Percentiles rank a stretch among this genome's conserved stretches.
phyloP scores from a whole-genome alignment of 2,329 filamentous ascomycete species.

The Biscogniauxia mediterranea region DNA sequence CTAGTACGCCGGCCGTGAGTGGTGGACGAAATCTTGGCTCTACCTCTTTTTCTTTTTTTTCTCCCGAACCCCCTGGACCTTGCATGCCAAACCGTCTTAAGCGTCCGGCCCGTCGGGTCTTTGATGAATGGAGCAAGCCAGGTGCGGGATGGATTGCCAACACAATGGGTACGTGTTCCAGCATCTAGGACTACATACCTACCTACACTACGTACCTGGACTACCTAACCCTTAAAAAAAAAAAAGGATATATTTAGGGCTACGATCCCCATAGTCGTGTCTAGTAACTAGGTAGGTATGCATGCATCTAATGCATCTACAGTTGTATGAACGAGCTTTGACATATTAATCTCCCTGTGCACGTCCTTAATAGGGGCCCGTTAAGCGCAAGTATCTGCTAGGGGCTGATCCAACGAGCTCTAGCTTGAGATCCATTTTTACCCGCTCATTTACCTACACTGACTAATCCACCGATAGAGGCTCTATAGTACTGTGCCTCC shows the following conservation, averaged over 20 bases:
- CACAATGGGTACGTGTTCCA: not conserved
- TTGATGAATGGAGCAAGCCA: not conserved
- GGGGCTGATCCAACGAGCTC: not conserved
- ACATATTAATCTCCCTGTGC: not conserved
- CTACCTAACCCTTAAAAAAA: too few species aligned
- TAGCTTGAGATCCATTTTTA: not conserved
- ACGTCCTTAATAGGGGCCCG: not conserved
- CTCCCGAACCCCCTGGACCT: conserved; percentile 10
- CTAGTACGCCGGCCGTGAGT: not conserved
- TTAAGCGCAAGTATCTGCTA: not conserved
- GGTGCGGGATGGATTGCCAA: not conserved
- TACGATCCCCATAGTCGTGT: not conserved
- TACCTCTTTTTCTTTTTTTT: conserved; percentile 11
- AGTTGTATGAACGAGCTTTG: not conserved
- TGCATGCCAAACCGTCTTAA: conserved; percentile 7
- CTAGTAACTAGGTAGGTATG: too few species aligned
- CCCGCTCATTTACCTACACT: not conserved
- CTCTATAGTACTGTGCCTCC: not conserved
- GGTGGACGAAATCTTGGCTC: conserved; percentile 11
- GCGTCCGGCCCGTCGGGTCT: conserved; percentile 12
- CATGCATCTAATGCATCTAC: not conserved
- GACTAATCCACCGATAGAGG: not conserved
- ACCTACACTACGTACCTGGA: not conserved
- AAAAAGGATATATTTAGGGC: not conserved
- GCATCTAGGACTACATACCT: not conserved